These are phyloP conservation scores for Anastatica hierochuntica DNA, from an alignment of 345 rosid genomes.

Conservation along the genomic window DNA sequence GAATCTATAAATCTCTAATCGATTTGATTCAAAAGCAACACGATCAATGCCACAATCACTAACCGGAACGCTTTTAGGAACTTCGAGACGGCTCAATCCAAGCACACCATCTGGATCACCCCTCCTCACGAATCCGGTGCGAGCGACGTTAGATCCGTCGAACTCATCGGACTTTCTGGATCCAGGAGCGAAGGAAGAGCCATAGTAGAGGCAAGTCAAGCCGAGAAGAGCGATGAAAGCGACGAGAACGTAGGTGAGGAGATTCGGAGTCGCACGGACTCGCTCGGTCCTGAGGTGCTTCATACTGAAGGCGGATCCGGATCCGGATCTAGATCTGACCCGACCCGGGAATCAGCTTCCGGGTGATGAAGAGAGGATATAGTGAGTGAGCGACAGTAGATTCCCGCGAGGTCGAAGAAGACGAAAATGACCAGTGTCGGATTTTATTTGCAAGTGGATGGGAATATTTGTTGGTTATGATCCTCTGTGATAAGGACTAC, in stretches of 20 bases:
- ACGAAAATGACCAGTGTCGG: constrained; percentile 12
- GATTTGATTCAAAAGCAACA: background rate
- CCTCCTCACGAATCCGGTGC: constrained; percentile 13
- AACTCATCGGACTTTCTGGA: constrained; percentile 43
- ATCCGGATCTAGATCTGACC: constrained; percentile 27
- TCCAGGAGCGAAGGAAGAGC: constrained; percentile 68
- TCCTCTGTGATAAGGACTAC: constrained; percentile 8
- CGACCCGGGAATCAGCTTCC: constrained; percentile 19
- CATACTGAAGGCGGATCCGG: constrained; percentile 31
- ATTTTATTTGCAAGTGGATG: constrained; percentile 16
- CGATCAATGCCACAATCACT: constrained; percentile 2
- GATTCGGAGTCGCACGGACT: constrained; percentile 35
- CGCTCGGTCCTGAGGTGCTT: constrained; percentile 42
- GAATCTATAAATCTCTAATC: background rate
- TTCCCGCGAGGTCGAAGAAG: constrained; percentile 27
- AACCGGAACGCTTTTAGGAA: constrained; percentile 67
- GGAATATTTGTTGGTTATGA: constrained; percentile 7
- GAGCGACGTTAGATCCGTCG: constrained; percentile 33
- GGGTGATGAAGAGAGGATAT: constrained; percentile 9
- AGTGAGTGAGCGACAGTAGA: constrained; percentile 19
- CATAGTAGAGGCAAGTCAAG: constrained; percentile 61
- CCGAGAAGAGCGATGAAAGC: constrained; percentile 54
- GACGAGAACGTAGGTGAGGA: constrained; percentile 43
- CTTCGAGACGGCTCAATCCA: constrained; percentile 28
- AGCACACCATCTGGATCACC: constrained; percentile 19